Base-by-base conservation (phyloP, 768 basidiomycete species). In the Clitopilus passeckerianus region DNA sequence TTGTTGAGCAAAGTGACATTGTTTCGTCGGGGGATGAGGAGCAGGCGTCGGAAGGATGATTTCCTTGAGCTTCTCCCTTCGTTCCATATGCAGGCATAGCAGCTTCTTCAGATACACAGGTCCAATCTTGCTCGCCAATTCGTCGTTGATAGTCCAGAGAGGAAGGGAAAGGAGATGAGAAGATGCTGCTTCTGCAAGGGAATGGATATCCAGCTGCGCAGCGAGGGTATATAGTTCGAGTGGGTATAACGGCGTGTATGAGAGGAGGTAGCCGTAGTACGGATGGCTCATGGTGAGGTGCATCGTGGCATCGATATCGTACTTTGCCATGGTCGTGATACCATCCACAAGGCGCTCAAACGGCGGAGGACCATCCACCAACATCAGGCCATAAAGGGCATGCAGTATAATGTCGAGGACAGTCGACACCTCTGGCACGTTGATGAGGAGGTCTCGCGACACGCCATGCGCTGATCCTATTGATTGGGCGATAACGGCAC, bases 361-460 rank as follows among this genome's bases (percentile, higher is more conserved):
- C 15, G 76, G 67, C 10, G 85, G 84, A 12, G 77, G 73, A 65
- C 82, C 81, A 53, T 80, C 81, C 22, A 77, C 71, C 62, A 76
- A 79, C 15, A 82, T 72, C 53, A 78, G 68, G 58, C 75, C 70
- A 63, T 86, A 86, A 33, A 83, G 60, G 15, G 76, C 68, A 63
- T 86, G 83, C 27, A 86, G 68, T 20, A 86, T 63, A 63, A 86
- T 67, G 60, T 85, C 85, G 60, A 86, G 68, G 4, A 79, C 68
- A 0, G 65, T 65, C 0, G 85, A 78, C 16, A 74, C 59, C 61
- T 83, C 78, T 4, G 76, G 67, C 34, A 83, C 61, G 20, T 73
- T 60, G 44, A 85, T 60, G 22, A 18, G 16, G 18, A 22, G 14
- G 12, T 44, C 24, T 58, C 58, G 53, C 61, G 57, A 20, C 65